phyloP scores from a whole-genome alignment of 2,329 filamentous ascomycete genomes.

The Phaeosphaeria sp. region DNA sequence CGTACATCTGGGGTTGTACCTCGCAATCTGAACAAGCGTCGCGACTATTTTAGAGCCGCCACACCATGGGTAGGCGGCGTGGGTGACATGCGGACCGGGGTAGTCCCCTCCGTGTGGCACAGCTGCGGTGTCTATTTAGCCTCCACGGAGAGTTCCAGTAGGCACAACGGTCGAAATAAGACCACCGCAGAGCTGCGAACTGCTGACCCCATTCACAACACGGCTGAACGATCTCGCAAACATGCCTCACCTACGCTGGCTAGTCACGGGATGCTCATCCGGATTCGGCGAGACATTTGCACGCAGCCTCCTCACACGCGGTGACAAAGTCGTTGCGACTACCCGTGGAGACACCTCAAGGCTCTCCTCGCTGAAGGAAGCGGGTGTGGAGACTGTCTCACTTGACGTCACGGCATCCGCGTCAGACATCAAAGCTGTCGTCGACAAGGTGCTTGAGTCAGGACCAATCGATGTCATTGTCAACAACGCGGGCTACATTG shows the following conservation, averaged over 20 bases:
- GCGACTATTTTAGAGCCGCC: too few species aligned
- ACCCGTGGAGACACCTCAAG: conserved; percentile 39
- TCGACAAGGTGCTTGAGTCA: conserved; percentile 12
- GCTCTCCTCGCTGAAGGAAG: conserved; percentile 28
- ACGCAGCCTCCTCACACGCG: conserved; percentile 45
- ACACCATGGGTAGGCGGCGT: too few species aligned
- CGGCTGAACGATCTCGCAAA: neutral
- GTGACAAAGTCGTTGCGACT: conserved; percentile 54
- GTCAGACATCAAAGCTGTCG: neutral
- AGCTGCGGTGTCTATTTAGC: too few species aligned
- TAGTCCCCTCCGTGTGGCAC: too few species aligned
- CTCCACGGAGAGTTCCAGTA: too few species aligned
- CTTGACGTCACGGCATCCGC: conserved; percentile 45
- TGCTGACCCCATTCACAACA: too few species aligned
- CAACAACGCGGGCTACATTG: conserved; percentile 28
- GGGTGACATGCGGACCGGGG: too few species aligned
- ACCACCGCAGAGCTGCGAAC: too few species aligned
- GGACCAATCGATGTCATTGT: conserved; percentile 35
- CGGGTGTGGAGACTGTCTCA: conserved; percentile 26
- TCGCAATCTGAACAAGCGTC: too few species aligned
- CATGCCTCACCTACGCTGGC: conserved; percentile 47
- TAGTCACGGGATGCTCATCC: conserved; percentile 61
- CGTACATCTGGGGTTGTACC: too few species aligned
- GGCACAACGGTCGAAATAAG: too few species aligned
- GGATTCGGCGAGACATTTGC: conserved; percentile 58